phyloP scores from a whole-genome alignment of 1,139 yeast genomes.

The Pichia sp. region DNA sequence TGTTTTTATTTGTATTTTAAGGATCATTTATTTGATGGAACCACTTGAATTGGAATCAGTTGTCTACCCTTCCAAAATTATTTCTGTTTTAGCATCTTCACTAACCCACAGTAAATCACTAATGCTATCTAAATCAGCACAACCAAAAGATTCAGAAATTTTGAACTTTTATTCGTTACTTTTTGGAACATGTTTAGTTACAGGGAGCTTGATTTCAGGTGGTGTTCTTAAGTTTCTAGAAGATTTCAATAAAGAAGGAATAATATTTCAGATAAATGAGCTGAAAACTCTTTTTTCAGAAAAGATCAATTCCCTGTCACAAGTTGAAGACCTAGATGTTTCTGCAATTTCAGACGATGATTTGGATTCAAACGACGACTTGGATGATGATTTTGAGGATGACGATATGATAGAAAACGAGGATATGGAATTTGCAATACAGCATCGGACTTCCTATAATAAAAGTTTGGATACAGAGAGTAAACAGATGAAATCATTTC shows the following conservation, averaged over 20 bases:
- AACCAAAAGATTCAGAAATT: constrained; percentile 6
- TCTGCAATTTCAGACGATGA: no score
- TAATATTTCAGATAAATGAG: constrained; percentile 42
- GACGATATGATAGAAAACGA: constrained; percentile 20
- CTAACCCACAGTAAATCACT: constrained; percentile 47
- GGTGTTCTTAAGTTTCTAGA: constrained; percentile 37
- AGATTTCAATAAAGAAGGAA: constrained; percentile 65
- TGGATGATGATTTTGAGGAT: constrained; percentile 1
- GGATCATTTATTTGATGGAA: constrained; percentile 36
- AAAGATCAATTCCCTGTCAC: neutral
- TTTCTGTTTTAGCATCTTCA: constrained; percentile 58
- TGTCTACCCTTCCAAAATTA: constrained; percentile 26
- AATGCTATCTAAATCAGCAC: constrained; percentile 8
- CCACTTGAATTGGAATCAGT: constrained; percentile 15
- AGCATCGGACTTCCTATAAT: neutral
- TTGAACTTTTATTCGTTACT: constrained; percentile 34
- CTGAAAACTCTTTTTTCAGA: constrained; percentile 9
- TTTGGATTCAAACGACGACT: neutral
- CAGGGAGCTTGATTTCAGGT: constrained; percentile 36
- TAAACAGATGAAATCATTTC: no score
- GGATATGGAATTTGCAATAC: constrained; percentile 19
- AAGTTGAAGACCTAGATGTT: no score
- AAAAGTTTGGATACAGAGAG: no score
- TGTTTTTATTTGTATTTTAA: constrained; percentile 47
- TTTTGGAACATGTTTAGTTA: constrained; percentile 46